Evolutionary conservation across 768 basidiomycete genomes (phyloP), one percentile per base, ranked within the genome.

Genomic region (Suillus brevipes): DNA sequence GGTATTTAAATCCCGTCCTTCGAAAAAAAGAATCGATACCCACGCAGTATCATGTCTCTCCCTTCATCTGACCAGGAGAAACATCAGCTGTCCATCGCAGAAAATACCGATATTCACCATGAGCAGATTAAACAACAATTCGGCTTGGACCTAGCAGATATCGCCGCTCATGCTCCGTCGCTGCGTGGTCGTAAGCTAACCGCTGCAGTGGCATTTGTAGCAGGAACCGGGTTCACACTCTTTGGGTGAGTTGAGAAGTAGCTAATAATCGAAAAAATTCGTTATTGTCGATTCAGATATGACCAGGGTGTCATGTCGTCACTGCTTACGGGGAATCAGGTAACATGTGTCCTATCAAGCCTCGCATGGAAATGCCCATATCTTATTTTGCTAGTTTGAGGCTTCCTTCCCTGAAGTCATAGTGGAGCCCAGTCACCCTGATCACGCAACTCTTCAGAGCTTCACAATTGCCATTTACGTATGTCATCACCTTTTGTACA

Each of bases 281-380:
- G 28, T 45, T 20, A 23, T 38, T 28, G 36, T 34, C 47, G 28
- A 50, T 64, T 3, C 53, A 77, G 78, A 6, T 82, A 80, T 64
- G 80, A 83, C 63, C 79, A 82, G 64, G 77, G 82, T 63, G 78
- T 81, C 38, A 78, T 83, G 80, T 74, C 74, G 23, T 77, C 79
- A 9, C 70, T 82, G 10, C 71, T 84, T 42, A 79, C 78, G 3
- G 71, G 80, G 0, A 69, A 72, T 34, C 73, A 75, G 72, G 71
- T 70, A 50, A 55, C 45, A 45, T 20, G 6, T 60, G 13, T n/a
- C 62, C 25, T 31, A 43, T 38, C 25, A 31, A 38, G 16, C 37
- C 38, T 14, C 13, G 8, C 37, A 16, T 37, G 14, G 20, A 38
- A 38, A 18, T 25, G 8, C 9, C 1, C 28, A 61, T 20, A 61